Percentiles rank a stretch among this genome's conserved stretches.
Conservation (phyloP, 371 early-diverging fungal genomes). For the Syncephalis plumigaleata region DNA sequence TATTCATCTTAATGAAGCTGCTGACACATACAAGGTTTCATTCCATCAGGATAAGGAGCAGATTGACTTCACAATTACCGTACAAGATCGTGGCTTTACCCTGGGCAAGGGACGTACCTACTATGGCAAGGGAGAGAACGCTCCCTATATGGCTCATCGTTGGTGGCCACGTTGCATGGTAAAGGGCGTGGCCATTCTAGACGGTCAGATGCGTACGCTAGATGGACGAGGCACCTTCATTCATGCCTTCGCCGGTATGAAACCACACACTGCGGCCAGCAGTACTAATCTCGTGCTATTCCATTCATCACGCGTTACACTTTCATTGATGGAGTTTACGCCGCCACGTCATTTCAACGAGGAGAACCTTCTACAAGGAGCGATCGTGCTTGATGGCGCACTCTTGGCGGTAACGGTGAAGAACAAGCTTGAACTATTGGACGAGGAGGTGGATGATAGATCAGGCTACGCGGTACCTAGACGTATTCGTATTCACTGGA, state of each 20-base stretch:
- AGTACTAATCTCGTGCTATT: conserved; percentile 72
- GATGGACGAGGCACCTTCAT: conserved; percentile 61
- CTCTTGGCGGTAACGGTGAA: conserved; percentile 55
- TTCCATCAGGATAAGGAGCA: conserved; percentile 37
- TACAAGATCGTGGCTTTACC: conserved; percentile 53
- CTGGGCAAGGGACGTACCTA: conserved; percentile 63
- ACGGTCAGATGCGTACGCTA: conserved; percentile 39
- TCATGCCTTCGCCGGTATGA: conserved; percentile 69
- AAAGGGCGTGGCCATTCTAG: conserved; percentile 48
- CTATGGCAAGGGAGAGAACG: conserved; percentile 34
- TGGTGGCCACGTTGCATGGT: conserved; percentile 68
- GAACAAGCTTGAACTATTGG: conserved; percentile 35
- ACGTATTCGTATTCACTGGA: conserved; percentile 42
- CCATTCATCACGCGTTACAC: conserved; percentile 16
- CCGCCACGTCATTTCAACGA: conserved; percentile 59
- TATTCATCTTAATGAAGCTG: conserved; percentile 33
- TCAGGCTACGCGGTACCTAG: conserved; percentile 71
- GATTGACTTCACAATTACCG: conserved; percentile 39
- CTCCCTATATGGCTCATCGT: conserved; percentile 49
- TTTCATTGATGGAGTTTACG: conserved; percentile 49
- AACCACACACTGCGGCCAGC: conserved; percentile 69
- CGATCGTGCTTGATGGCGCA: conserved; percentile 43
- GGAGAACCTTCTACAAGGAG: conserved; percentile 53
- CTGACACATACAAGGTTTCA: conserved; percentile 24
- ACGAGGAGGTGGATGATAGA: conserved; percentile 30